phyloP scores from a whole-genome alignment of 2,329 filamentous ascomycete genomes.

The Aureobasidium sp. region DNA sequence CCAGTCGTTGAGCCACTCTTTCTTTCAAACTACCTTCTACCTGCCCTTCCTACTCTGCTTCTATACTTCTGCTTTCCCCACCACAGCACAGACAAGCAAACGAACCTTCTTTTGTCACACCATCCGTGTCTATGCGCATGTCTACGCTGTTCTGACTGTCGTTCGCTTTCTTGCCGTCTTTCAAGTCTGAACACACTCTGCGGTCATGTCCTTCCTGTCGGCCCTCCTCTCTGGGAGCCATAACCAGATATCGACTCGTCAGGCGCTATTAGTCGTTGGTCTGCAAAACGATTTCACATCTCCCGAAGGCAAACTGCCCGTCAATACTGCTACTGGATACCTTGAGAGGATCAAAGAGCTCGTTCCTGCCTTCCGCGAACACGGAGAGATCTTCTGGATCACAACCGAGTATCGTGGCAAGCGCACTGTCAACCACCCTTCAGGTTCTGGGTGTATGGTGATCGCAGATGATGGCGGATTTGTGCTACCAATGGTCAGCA shows the following conservation, averaged over 20 bases:
- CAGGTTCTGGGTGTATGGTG: slow-evolving; percentile 9
- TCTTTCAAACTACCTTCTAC: not conserved
- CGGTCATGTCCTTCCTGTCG: slow-evolving; percentile 32
- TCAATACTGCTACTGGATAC: slow-evolving; percentile 55
- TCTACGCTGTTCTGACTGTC: not conserved
- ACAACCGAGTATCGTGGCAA: slow-evolving; percentile 55
- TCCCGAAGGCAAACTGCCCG: slow-evolving; percentile 56
- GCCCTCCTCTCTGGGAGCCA: slow-evolving; percentile 37
- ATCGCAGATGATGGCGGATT: not conserved
- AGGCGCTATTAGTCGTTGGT: slow-evolving; percentile 74
- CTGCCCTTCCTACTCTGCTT: not conserved
- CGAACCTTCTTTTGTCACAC: slow-evolving; percentile 9
- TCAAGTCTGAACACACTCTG: not conserved
- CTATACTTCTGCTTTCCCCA: slow-evolving; percentile 1
- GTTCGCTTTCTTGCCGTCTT: not conserved
- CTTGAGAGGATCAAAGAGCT: slow-evolving; percentile 58
- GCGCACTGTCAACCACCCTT: slow-evolving; percentile 8
- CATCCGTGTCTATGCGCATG: not conserved
- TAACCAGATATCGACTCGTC: slow-evolving; percentile 48
- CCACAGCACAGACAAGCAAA: slow-evolving; percentile 10
- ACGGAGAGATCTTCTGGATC: slow-evolving; percentile 75
- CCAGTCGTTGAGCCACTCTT: not conserved
- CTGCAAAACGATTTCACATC: slow-evolving; percentile 84
- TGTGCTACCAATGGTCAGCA: not conserved
- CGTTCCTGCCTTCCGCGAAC: slow-evolving; percentile 61